phyloP scores from a whole-genome alignment of 805 yeast genomes.

The Wickerhamomyces sydowiorum region DNA sequence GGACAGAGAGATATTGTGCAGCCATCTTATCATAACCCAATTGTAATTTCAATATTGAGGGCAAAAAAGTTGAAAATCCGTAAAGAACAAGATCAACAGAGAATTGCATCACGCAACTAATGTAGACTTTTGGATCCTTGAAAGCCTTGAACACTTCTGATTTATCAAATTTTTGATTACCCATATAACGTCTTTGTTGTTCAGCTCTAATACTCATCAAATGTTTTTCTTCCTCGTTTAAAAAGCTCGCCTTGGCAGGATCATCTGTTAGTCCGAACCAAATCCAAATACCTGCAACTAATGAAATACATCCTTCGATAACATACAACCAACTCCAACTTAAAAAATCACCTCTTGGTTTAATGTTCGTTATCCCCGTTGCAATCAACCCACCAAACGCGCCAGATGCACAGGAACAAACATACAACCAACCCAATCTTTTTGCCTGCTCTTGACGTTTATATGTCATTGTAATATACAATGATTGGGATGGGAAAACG shows the following conservation, averaged over 20 bases:
- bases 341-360: constrained; percentile 19
- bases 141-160: constrained; percentile 27
- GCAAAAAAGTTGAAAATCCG: constrained; percentile 36
- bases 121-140: constrained; percentile 28
- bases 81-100: constrained; percentile 32
- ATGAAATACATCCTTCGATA: constrained; percentile 32
- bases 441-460: constrained; percentile 31
- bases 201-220: constrained; percentile 22
- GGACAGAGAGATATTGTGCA: constrained; percentile 36
- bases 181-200: constrained; percentile 28
- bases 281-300: constrained; percentile 21
- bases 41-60: constrained; percentile 29
- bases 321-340: constrained; percentile 36
- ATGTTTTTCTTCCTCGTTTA: constrained; percentile 25
- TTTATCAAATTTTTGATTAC: constrained; percentile 23
- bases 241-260: constrained; percentile 24
- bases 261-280: constrained; percentile 29
- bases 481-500: constrained; percentile 32
- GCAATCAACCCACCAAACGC: constrained; percentile 41
- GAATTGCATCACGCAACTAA: constrained; percentile 30
- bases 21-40: constrained; percentile 19
- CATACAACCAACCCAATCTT: constrained; percentile 33
- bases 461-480: constrained; percentile 31
- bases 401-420: constrained; percentile 36
- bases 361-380: constrained; percentile 28